These are phyloP conservation scores for Chrysanthemum seticuspe DNA, from an alignment of 129 eudicot genomes.

Conservation along the genomic window DNA sequence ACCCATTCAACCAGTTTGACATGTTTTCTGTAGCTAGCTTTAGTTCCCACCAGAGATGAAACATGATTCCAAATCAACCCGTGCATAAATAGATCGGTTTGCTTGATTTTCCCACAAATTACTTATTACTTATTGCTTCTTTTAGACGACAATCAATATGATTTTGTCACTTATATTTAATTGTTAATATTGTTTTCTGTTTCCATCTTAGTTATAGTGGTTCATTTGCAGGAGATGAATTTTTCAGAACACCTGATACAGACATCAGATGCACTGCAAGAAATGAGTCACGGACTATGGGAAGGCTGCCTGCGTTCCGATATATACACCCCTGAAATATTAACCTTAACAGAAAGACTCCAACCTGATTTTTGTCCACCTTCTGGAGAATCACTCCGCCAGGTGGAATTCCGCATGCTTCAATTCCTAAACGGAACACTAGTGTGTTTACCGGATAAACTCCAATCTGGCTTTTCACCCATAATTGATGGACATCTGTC, in stretches of 20 bases:
- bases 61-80: no score
- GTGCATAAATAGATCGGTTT: neutral
- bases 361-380: conserved; percentile 95
- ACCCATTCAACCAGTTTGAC: no score
- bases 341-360: conserved; percentile 55
- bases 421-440: conserved; percentile 76
- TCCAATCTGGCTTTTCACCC: conserved; percentile 75
- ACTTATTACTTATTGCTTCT: no score
- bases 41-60: no score
- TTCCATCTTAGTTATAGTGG: neutral
- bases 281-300: conserved; percentile 95
- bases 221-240: conserved; percentile 67
- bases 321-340: conserved; percentile 69
- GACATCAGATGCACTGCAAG: conserved; percentile 71
- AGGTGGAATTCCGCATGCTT: conserved; percentile 90
- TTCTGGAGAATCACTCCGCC: conserved; percentile 94
- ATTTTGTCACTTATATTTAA: neutral
- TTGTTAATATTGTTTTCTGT: neutral
- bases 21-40: no score
- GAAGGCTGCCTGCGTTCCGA: conserved; percentile 89
- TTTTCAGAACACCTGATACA: conserved; percentile 78
- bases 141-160: no score
- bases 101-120: neutral
- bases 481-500: conserved; percentile 57
- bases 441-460: conserved; percentile 60